A percentile compares a stretch with the other conserved stretches of the same genome.
Evolutionary conservation across 2,329 filamentous ascomycete species (phyloP).

Genomic region (Calonectria ilicicola): DNA sequence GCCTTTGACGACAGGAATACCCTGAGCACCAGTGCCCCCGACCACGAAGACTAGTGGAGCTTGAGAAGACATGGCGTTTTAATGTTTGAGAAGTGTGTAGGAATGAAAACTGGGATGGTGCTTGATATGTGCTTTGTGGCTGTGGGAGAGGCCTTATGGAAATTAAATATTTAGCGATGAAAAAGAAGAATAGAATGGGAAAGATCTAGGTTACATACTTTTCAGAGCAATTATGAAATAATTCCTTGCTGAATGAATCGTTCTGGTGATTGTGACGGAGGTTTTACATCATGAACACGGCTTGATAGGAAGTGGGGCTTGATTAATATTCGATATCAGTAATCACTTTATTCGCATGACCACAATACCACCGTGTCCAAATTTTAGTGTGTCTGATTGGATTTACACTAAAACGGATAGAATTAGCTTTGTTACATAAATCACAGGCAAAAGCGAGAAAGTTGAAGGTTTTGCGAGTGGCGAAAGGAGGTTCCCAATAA

Average conservation of each 20-base stretch:
- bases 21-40: slow-evolving; percentile 25
- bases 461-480: too few species aligned
- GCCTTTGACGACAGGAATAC: slow-evolving; percentile 14
- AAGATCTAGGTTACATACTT: neutral
- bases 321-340: neutral
- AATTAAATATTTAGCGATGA: too few species aligned
- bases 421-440: too few species aligned
- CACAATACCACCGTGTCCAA: neutral
- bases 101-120: neutral
- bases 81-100: neutral
- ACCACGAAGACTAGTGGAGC: slow-evolving; percentile 19
- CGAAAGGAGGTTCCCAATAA: too few species aligned
- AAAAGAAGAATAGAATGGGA: neutral
- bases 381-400: neutral
- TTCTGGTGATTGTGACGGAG: neutral
- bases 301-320: neutral
- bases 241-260: neutral
- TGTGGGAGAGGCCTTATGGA: too few species aligned
- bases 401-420: neutral
- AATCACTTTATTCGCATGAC: neutral
- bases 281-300: neutral
- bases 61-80: neutral
- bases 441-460: too few species aligned
- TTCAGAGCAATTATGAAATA: neutral
- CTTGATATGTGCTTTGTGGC: neutral